Conservation (phyloP, 1,284 basidiomycete species). For the Acaromyces ingoldii region DNA sequence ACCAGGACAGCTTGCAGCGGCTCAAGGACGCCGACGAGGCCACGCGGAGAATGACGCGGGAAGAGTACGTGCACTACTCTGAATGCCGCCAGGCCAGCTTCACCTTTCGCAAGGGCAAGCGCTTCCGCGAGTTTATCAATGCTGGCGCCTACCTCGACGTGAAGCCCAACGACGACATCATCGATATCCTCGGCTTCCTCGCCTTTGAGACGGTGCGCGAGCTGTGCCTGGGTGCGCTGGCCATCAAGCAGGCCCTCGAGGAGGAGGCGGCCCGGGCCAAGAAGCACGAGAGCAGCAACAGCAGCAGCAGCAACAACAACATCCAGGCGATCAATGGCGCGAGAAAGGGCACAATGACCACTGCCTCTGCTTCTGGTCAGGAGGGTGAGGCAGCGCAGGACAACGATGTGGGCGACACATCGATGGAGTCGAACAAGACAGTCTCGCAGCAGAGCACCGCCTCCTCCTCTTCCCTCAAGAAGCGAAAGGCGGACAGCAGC, state of each 20-base stretch:
- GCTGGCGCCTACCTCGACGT: conserved; percentile 82
- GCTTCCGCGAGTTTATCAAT: conserved; percentile 91
- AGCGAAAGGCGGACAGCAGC: no score
- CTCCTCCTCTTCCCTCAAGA: no score
- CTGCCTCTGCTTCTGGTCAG: background rate
- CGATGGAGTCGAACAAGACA: no score
- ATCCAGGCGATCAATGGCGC: no score
- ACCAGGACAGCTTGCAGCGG: conserved; percentile 84
- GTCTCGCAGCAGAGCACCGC: no score
- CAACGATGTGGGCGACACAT: no score
- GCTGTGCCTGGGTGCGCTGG: conserved; percentile 62
- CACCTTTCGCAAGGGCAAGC: conserved; percentile 91
- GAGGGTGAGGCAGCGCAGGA: conserved; percentile 10
- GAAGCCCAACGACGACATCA: conserved; percentile 86
- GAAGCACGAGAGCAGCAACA: background rate
- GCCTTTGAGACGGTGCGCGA: conserved; percentile 95
- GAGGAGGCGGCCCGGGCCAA: conserved; percentile 16
- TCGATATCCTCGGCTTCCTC: conserved; percentile 93
- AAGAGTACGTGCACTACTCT: conserved; percentile 95
- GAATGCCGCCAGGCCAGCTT: conserved; percentile 96
- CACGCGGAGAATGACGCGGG: conserved; percentile 89
- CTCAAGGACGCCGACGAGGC: conserved; percentile 83
- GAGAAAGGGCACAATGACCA: background rate
- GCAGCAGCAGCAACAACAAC: background rate
- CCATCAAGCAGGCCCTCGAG: conserved; percentile 34